Evolutionary conservation across 139 green algal genomes (phyloP).

Genomic region (Chlamydomonas eustigma): DNA sequence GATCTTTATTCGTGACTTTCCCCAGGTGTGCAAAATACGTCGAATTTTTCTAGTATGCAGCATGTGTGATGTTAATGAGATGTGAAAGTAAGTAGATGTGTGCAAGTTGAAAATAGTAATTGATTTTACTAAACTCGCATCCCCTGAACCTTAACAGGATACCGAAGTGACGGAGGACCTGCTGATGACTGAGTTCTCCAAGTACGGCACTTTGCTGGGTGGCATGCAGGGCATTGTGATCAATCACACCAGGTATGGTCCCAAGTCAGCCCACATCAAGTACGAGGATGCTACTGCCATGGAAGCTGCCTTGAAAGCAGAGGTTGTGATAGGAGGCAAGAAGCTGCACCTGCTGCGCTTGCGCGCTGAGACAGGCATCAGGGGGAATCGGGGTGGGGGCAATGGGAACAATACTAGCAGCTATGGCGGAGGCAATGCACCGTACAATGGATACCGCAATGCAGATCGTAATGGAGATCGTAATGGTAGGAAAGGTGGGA

Average conservation of each 20-base stretch:
- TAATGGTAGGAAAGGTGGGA: neutral
- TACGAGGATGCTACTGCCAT: neutral
- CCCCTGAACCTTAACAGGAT: neutral
- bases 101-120: too few relatives aligned
- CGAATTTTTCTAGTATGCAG: too few relatives aligned
- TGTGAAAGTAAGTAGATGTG: too few relatives aligned
- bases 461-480: neutral
- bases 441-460: neutral
- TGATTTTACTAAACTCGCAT: too few relatives aligned
- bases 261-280: conserved; percentile 17
- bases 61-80: too few relatives aligned
- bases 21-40: conserved; percentile 1
- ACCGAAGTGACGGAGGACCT: neutral
- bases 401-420: neutral
- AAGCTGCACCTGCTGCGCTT: neutral
- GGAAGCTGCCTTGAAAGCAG: conserved; percentile 7
- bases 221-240: conserved; percentile 6
- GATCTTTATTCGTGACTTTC: neutral
- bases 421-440: neutral
- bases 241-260: neutral
- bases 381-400: neutral
- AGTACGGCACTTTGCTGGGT: conserved; percentile 1
- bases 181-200: conserved; percentile 17
- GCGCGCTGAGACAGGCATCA: neutral
- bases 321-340: neutral